Base-by-base conservation (phyloP, 2,329 filamentous ascomycete species). In the Alternaria angustiovoidea region DNA sequence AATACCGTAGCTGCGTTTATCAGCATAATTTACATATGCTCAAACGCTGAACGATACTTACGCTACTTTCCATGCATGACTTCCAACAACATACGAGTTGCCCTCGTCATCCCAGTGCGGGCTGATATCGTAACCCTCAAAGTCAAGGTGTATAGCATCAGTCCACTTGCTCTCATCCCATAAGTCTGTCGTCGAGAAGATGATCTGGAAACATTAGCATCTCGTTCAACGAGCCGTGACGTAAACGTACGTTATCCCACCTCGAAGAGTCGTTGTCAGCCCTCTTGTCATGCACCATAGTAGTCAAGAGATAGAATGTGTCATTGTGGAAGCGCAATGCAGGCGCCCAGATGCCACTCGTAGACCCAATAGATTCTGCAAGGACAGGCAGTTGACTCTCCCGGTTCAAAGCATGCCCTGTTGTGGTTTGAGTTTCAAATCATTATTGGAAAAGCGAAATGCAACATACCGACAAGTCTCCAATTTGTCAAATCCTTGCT, bases 51-150 rank as follows among this genome's bases (percentile, higher is more conserved):
- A 20, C 11, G n/a, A 12, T 5, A 34, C 59, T 57, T 28, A 57
- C 54, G 59, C 53, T 7, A 61, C 36, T 32, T 62, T 66, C 61
- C 63, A 74, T 2, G 67, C 64, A 67, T 75, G 71, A 4, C 70
- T 68, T 12, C 65, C 39, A 16, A 69, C 69, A 16, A 86, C 80
- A 54, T 87, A 88, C 0, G 81, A 76, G 54, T 80, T 83, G 0
- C 85, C 86, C 43, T 87, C 82, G 0, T 81, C 80, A 54, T 87
- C 83, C 83, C 85, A 88, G 63, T 86, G 84, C 20, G 82, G 82
- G 34, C 80, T 82, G 0, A 85, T 82, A 53, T 88, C 86, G 55
- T 85, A 85, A 0, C 83, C 83, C 7, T 54, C 75, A 46, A 84
- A 84, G 11, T 82, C 75, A 63, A 85, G 85, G 55, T 82, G 80